Evolutionary conservation across 2,329 filamentous ascomycete genomes (phyloP), one percentile per base, ranked within the genome.

Genomic region (Aureobasidium namibiae): DNA sequence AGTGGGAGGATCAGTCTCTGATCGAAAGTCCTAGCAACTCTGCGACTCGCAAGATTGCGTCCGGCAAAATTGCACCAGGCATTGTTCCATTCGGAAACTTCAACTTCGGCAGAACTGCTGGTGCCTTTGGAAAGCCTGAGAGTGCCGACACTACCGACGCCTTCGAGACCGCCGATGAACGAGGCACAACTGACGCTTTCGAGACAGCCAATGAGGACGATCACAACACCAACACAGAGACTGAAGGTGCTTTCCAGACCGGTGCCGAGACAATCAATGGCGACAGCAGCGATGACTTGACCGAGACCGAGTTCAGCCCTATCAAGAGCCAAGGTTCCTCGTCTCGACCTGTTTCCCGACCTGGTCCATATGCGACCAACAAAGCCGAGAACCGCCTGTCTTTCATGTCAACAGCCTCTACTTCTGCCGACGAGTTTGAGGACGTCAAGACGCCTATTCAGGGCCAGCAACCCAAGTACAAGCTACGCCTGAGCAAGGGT

Each of bases 181-280:
- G 65, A 14, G 91, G 96, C 68, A 76, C 74, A 42, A 78, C 78
- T 29, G 83, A 85, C 69, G 80, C 78, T 41, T 88, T 88, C 62
- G 85, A 88, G 69, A 88, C 86, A 44, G 86, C 86, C 24, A 89
- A 95, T 67, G 92, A 96, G 73, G 84, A 85, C 29, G 82, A 82
- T 31, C 73, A 68, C 59, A 46, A 46, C 16, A 81, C 77, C 8
- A 82, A 79, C 13, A 96, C 90, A 0, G 92, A 95, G 74, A 95
- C 91, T 11, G 92, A 97, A 65, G 42, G 8, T 23, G 90, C 90
- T 63, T 97, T 97, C 82, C 89, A 95, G 71, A 96, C 92, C 4
- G 91, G 89, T n/a, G 83, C 85, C 16, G 94, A 97, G 69, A 84
- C 79, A 62, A 75, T 85, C 63, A 79, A 78, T 57, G 80, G 80